Conservation (phyloP, 2,329 filamentous ascomycete genomes). For the Karstenula rhodostoma region DNA sequence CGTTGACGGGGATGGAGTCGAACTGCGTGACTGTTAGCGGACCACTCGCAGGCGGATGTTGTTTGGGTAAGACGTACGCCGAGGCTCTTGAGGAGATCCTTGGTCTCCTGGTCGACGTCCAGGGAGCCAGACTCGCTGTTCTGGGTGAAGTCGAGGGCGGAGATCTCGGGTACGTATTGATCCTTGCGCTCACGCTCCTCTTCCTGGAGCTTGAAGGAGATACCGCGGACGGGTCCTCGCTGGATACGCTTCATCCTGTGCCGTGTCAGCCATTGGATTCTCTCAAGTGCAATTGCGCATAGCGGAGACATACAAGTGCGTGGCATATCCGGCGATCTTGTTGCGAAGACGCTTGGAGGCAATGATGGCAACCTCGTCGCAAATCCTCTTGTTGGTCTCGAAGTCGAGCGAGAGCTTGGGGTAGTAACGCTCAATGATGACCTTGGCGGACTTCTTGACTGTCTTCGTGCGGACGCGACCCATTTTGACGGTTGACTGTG, state of each 20-base stretch:
- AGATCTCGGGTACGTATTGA: slow-evolving; percentile 99
- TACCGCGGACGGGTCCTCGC: slow-evolving; percentile 98
- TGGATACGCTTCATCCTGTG: slow-evolving; percentile 98
- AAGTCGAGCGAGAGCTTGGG: slow-evolving; percentile 99
- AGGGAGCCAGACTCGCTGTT: slow-evolving; percentile 91
- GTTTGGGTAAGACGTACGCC: slow-evolving; percentile 74
- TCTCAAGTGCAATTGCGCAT: neutral
- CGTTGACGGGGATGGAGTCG: slow-evolving; percentile 96
- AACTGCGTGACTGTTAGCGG: slow-evolving; percentile 68
- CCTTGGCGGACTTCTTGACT: slow-evolving; percentile 92
- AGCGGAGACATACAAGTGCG: slow-evolving; percentile 60
- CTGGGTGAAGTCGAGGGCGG: slow-evolving; percentile 97
- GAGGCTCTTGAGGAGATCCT: slow-evolving; percentile 99
- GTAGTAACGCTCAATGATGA: slow-evolving; percentile 90
- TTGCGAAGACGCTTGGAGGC: slow-evolving; percentile 98
- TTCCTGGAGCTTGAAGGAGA: slow-evolving; percentile 99
- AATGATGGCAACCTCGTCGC: slow-evolving; percentile 99
- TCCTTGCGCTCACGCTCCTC: slow-evolving; percentile 99
- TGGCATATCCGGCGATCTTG: slow-evolving; percentile 94
- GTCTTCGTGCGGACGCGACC: slow-evolving; percentile 69
- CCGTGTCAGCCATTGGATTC: slow-evolving; percentile 54
- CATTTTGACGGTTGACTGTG: slow-evolving; percentile 54
- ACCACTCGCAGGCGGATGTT: neutral
- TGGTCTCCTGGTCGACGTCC: slow-evolving; percentile 96
- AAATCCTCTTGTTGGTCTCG: slow-evolving; percentile 99